Evolutionary conservation across 1,139 yeast species (phyloP).

Genomic region (Sugiyamaella castrensis): DNA sequence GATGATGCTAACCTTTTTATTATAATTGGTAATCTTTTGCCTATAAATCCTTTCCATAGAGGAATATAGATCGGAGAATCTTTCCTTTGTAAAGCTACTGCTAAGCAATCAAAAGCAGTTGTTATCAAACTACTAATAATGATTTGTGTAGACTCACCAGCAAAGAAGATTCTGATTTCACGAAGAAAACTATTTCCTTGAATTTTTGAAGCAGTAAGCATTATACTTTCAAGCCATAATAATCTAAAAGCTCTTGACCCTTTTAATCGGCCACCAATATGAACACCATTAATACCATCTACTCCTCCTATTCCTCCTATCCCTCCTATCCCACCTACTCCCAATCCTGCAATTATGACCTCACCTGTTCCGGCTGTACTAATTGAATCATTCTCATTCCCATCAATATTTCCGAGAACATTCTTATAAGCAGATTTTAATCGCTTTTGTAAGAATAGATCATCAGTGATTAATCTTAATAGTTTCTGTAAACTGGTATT

Average conservation of each 20-base stretch:
- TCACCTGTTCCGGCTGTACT: neutral
- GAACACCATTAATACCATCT: no score
- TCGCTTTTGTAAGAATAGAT: slow-evolving; percentile 1
- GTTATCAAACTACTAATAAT: slow-evolving; percentile 34
- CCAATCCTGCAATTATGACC: neutral
- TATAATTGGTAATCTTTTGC: slow-evolving; percentile 31
- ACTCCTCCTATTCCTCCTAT: neutral
- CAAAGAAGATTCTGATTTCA: slow-evolving; percentile 33
- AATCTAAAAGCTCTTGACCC: slow-evolving; percentile 24
- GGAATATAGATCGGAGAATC: slow-evolving; percentile 25
- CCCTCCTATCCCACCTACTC: neutral
- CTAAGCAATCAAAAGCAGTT: slow-evolving; percentile 39
- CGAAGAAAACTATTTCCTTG: slow-evolving; percentile 27
- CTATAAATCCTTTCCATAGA: slow-evolving; percentile 35
- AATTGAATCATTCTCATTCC: neutral
- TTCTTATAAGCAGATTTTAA: neutral
- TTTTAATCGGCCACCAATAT: neutral
- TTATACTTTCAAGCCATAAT: slow-evolving; percentile 36
- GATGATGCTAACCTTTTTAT: slow-evolving; percentile 21
- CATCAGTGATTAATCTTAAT: neutral
- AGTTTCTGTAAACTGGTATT: neutral
- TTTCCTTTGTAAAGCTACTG: slow-evolving; percentile 32
- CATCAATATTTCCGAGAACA: neutral
- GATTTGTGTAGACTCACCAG: slow-evolving; percentile 28
- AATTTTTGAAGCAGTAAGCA: slow-evolving; percentile 28